Base-by-base conservation (phyloP, 495 filamentous ascomycete species). In the Choiromyces venosus region DNA sequence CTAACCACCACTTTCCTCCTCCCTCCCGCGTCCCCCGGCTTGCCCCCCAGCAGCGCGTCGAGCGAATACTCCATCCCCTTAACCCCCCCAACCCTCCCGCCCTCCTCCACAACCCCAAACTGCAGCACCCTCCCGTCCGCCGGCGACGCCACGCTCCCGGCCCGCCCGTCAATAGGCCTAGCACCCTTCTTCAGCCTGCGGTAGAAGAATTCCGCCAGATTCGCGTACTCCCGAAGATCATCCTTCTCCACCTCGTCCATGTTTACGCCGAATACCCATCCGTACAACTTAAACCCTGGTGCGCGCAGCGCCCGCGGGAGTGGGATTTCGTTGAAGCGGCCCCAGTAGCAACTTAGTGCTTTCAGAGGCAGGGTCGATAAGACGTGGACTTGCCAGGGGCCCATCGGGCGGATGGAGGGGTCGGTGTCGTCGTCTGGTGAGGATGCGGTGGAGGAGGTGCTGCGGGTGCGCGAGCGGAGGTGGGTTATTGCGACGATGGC, bases 1-100 rank as follows among this genome's bases (percentile, higher is more conserved):
- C 74, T 66, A 35, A 52, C 68, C 37, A 56, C 69, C 16, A 70
- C 80, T 4, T 71, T 40, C 42, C 56, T 68, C 21, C 33, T 3
- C 36, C 37, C 16, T 21, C 70, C 29, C 71, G 68, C 37, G 70
- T 73, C 1, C 65, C 44, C 1, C 67, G 40, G 68, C 70, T 76
- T 42, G n/a, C 44, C 44, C 44, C 95, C 95, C 5, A 99, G 85
- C 1, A 99, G 86, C 0, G 94, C 93, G 81, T 98, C 95, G 66
- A 99, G 86, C 73, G 91, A 95, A 82, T 99, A 99, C 4, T 93
- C 98, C 87, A 98, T 94, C 65, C 95, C 95, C 82, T 99, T 99
- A 52, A 98, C 94, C 82, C 98, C 95, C 82, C 98, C 95, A n/a
- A 99, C 94, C 77, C 97, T 91, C 21, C 80, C 79, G 38, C 94